phyloP scores from a whole-genome alignment of 78 protist genomes.

The Planoprotostelium fungivorum region DNA sequence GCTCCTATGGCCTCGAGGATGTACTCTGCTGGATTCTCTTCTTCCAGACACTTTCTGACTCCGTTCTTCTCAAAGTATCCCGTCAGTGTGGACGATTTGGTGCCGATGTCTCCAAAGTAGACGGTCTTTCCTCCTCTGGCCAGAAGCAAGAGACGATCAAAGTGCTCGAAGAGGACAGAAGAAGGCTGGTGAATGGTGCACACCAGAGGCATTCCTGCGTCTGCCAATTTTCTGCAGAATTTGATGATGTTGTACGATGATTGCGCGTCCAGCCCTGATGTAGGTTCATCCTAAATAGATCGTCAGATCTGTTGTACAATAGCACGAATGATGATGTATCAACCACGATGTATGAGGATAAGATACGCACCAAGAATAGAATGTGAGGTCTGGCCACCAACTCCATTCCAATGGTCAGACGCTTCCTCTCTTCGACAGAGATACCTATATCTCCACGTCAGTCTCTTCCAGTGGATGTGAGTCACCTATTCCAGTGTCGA shows the following conservation, averaged over 20 bases:
- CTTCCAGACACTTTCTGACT: constrained; percentile 18
- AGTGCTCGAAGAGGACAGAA: constrained; percentile 49
- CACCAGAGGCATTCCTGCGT: constrained; percentile 58
- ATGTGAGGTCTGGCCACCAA: constrained; percentile 56
- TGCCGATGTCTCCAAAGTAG: constrained; percentile 62
- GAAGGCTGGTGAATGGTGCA: constrained; percentile 64
- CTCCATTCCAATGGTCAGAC: constrained; percentile 63
- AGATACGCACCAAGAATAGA: not conserved
- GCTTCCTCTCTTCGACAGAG: constrained; percentile 62
- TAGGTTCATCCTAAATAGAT: constrained; percentile 23
- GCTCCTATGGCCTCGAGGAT: constrained; percentile 63
- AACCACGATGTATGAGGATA: constrained; percentile 14
- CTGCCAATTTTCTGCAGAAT: constrained; percentile 52
- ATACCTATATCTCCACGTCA: too few relatives aligned
- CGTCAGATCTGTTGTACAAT: not conserved
- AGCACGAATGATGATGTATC: constrained; percentile 16
- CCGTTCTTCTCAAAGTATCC: constrained; percentile 41
- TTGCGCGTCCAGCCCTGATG: constrained; percentile 54
- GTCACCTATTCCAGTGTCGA: constrained; percentile 51
- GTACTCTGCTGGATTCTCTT: constrained; percentile 68
- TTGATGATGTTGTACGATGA: constrained; percentile 46
- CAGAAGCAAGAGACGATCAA: constrained; percentile 34
- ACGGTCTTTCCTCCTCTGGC: constrained; percentile 66
- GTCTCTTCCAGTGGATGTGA: too few relatives aligned
- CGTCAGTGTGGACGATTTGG: constrained; percentile 17